Base-by-base conservation (phyloP, 2,329 filamentous ascomycete species). In the Lecanicillium sp. region DNA sequence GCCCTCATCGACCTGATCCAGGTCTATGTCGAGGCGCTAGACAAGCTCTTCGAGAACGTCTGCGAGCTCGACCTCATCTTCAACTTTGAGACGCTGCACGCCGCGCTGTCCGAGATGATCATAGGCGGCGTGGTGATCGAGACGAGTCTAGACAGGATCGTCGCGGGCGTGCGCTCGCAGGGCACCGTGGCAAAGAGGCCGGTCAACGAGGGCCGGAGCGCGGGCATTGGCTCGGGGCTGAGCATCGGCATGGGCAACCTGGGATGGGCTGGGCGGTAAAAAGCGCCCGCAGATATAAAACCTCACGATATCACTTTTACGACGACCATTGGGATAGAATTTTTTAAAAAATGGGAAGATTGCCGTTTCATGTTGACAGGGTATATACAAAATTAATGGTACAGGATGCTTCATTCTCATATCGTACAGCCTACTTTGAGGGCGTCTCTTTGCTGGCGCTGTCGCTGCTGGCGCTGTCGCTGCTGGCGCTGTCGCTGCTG, bases 61-160 rank as follows among this genome's bases (percentile, higher is more conserved):
- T 98, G 93, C 76, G 93, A 98, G 72, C 75, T 98, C 48, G 90
- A 98, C 67, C 77, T 98, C 57, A 98, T 98, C 66, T 98, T 98
- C 73, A 97, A 97, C 65, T 98, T 95, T 59, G 93, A 98, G 76
- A 94, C 90, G 14, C 75, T 98, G 60, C 93, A 98, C 72, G 87
- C 91, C 8, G 83, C 90, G 14, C 72, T 97, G 9, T 84, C 83
- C 50, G 91, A 97, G 74, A 95, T 97, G 88, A 86, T 97, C 49
- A 87, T 95, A 14, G 91, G 91, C 12, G 91, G 91, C 1, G 89
- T 96, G 12, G 91, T 97, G 14, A 83, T 97, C 20, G 91, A 97
- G 71, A 96, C 91, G 26, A 88, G 85, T 58, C 69, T 95, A 52
- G 90, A 95, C 50, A 84, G 84, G 64, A 93, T 97, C 47, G 87